Conservation (phyloP, 176 grass and related monocot species). For the Juncus inflexus region DNA sequence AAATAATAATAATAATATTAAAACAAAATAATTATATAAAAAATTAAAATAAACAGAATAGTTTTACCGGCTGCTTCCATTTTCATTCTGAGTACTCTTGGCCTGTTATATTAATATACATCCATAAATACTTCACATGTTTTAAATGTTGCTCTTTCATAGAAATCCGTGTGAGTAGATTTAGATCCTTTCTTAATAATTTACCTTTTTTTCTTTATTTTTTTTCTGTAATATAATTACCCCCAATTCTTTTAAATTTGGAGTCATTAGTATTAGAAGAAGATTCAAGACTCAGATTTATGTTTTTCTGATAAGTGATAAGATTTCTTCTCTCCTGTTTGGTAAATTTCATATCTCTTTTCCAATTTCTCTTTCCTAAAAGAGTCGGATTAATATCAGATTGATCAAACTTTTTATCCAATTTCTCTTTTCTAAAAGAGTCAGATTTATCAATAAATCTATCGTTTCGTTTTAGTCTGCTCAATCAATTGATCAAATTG, state of each 20-base stretch:
- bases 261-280: too few relatives aligned
- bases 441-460: background rate
- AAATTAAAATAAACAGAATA: conserved; percentile 21
- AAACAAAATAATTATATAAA: background rate
- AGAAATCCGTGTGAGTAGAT: conserved; percentile 22
- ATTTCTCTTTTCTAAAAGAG: background rate
- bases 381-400: too few relatives aligned
- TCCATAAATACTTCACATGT: conserved; percentile 82
- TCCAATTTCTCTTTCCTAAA: background rate
- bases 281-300: too few relatives aligned
- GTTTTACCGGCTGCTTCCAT: conserved; percentile 82
- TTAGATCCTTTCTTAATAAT: conserved; percentile 28
- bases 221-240: background rate
- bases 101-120: conserved; percentile 69
- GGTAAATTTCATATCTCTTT: background rate
- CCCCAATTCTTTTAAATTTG: too few relatives aligned
- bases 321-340: background rate
- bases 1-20: background rate
- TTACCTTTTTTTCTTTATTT: background rate
- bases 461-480: background rate
- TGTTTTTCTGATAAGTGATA: too few relatives aligned
- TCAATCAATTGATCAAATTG: background rate
- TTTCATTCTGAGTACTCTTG: conserved; percentile 81
- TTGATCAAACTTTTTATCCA: too few relatives aligned
- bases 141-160: conserved; percentile 88